phyloP scores from a whole-genome alignment of 2,329 filamentous ascomycete genomes.

The Arthrocladium fulminans region DNA sequence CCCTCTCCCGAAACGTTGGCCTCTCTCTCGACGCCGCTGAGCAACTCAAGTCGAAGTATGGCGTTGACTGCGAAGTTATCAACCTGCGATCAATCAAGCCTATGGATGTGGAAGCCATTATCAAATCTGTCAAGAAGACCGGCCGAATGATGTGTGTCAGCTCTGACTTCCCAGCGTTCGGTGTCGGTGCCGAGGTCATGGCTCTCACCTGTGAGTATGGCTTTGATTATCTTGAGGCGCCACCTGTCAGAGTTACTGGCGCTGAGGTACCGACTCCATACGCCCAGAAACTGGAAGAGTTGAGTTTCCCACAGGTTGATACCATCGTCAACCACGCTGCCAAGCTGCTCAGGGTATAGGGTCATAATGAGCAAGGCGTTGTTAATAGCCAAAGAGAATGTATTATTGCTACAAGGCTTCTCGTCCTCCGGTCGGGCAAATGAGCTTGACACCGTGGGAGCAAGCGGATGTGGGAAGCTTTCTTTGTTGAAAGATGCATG shows the following conservation, averaged over 20 bases:
- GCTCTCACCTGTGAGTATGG: slow-evolving; percentile 94
- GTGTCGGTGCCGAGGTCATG: slow-evolving; percentile 85
- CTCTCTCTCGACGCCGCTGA: slow-evolving; percentile 83
- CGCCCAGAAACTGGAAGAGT: slow-evolving; percentile 82
- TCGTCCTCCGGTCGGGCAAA: neutral
- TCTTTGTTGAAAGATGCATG: neutral
- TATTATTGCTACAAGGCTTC: neutral
- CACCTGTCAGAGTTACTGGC: slow-evolving; percentile 87
- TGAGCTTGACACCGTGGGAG: neutral
- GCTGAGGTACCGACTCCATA: slow-evolving; percentile 97
- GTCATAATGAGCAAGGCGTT: neutral
- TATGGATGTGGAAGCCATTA: slow-evolving; percentile 85
- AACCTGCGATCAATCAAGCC: slow-evolving; percentile 98
- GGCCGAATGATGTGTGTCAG: slow-evolving; percentile 83
- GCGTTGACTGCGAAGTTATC: slow-evolving; percentile 90
- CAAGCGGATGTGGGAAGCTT: neutral
- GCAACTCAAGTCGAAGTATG: slow-evolving; percentile 90
- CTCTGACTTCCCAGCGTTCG: slow-evolving; percentile 92
- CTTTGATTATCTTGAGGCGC: slow-evolving; percentile 94
- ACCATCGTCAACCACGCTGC: slow-evolving; percentile 81
- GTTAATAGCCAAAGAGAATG: neutral
- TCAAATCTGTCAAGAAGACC: slow-evolving; percentile 99
- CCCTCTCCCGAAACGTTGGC: slow-evolving; percentile 89
- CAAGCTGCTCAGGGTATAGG: slow-evolving; percentile 75
- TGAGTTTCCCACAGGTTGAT: slow-evolving; percentile 86